Percentiles rank a stretch among this genome's conserved stretches.
Conservation (phyloP, 1,284 basidiomycete genomes). For the Cystobasidium pallidum region DNA sequence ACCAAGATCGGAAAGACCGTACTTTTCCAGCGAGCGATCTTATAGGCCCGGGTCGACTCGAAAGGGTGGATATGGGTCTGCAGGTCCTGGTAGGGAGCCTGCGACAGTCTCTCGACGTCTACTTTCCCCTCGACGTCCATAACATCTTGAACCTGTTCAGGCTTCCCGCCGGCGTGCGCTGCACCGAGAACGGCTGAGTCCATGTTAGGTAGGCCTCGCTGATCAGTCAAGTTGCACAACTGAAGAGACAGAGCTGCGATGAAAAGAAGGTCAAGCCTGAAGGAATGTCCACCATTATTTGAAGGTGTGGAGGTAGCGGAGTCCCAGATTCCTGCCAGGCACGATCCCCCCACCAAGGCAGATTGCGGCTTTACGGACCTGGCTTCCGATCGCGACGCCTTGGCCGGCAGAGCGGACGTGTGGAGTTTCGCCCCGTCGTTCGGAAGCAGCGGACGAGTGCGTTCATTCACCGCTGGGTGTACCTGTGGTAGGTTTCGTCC, state of each 20-base stretch:
- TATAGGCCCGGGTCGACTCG: conserved; percentile 10
- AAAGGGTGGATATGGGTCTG: conserved; percentile 3
- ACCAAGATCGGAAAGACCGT: neutral
- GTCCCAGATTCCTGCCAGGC: neutral
- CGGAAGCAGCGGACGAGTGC: neutral
- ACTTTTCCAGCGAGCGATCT: conserved; percentile 9
- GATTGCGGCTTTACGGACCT: neutral
- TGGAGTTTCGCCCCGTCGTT: neutral
- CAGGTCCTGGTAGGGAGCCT: conserved; percentile 3
- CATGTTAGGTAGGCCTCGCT: neutral
- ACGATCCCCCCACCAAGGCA: neutral
- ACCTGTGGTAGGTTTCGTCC: too few relatives aligned
- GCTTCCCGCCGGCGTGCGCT: neutral
- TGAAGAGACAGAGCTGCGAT: neutral
- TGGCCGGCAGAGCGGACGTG: neutral
- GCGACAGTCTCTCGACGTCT: neutral
- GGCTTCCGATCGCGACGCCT: neutral
- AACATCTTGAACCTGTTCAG: neutral
- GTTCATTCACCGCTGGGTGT: neutral
- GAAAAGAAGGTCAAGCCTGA: neutral
- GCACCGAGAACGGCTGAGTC: neutral
- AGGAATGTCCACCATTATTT: neutral
- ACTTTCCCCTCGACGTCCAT: neutral
- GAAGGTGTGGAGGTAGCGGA: neutral
- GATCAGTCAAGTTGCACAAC: neutral